Base-by-base conservation (phyloP, 78 protist species). In the Guillardia theta region DNA sequence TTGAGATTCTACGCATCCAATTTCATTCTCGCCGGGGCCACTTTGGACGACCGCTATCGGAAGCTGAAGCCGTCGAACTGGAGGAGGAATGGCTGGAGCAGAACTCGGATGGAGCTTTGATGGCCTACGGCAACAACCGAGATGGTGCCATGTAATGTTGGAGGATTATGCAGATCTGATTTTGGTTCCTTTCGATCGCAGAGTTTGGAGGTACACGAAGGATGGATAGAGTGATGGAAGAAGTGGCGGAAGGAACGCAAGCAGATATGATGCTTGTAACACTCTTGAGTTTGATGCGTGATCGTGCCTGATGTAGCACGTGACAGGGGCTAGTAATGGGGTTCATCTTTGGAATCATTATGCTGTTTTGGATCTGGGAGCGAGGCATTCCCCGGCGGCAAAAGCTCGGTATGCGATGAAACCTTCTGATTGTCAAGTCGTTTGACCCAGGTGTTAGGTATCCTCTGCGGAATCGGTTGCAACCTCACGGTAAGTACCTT, bases 31-130 rank as follows among this genome's bases (percentile, higher is more conserved):
- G 62, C 18, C 62, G 62, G 18, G 62, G 12, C 18, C 18, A 53
- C 62, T 18, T 21, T 18, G 18, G 33, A 12, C 12, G 62, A 53
- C 62, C 62, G 33, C 12, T 53, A 18, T 53, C 62, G 0, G 41
- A 70, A 0, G 83, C 9, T 4, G 83, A 18, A 15, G 1, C 83
- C 15, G 33, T 70, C 27, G 83, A 70, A 24, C 6, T 33, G 6
- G 83, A 70, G 83, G 83, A 70, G 8, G 83, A 70, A 43, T 70
- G 83, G 83, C 83, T 70, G 36, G 83, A 70, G 41, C 83, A 70
- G 83, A 70, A 70, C 83, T 43, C n/a, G n/a, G n/a, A n/a, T n/a
- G n/a, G n/a, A n/a, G n/a, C n/a, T n/a, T n/a, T n/a, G n/a, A n/a
- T n/a, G n/a, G n/a, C n/a, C n/a, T n/a, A n/a, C n/a, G n/a, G n/a